A percentile compares a stretch with the other conserved stretches of the same genome.
Evolutionary conservation across 306 rosid species (phyloP).

Genomic region (Casuarina glauca): DNA sequence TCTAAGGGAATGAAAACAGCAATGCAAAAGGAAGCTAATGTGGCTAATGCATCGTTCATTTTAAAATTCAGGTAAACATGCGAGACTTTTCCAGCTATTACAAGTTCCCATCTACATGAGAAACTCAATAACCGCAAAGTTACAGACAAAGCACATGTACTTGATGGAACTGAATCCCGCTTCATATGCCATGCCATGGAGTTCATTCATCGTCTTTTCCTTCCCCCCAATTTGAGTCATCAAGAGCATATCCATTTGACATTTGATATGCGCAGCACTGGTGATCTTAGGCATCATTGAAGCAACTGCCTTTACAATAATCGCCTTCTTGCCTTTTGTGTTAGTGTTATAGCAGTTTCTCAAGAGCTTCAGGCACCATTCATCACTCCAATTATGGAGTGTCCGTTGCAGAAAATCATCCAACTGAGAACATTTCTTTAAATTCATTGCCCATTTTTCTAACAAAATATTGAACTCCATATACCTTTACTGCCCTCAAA

Average conservation of each 20-base stretch:
- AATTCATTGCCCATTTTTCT: background rate
- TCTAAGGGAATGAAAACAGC: too few species aligned
- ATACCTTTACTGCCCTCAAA: background rate
- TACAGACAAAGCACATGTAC: constrained; percentile 5
- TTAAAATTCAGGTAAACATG: background rate
- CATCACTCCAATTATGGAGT: constrained; percentile 41
- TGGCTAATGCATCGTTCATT: background rate
- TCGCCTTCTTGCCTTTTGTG: constrained; percentile 27
- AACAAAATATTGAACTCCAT: background rate
- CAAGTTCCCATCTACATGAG: constrained; percentile 14
- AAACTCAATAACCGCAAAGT: constrained; percentile 28
- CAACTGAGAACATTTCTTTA: background rate
- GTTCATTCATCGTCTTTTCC: constrained; percentile 4
- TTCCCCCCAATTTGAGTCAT: constrained; percentile 34
- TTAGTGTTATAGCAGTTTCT: constrained; percentile 27
- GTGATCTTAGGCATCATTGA: constrained; percentile 7
- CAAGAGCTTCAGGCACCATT: constrained; percentile 28
- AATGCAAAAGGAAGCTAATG: too few species aligned
- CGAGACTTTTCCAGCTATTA: background rate
- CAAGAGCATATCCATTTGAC: constrained; percentile 9
- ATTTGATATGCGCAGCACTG: background rate
- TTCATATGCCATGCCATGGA: background rate
- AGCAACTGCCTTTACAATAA: constrained; percentile 25
- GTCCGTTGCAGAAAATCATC: constrained; percentile 10
- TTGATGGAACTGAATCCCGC: constrained; percentile 27